phyloP scores from a whole-genome alignment of 2,329 filamentous ascomycete species.

The Fusarium armeniacum region DNA sequence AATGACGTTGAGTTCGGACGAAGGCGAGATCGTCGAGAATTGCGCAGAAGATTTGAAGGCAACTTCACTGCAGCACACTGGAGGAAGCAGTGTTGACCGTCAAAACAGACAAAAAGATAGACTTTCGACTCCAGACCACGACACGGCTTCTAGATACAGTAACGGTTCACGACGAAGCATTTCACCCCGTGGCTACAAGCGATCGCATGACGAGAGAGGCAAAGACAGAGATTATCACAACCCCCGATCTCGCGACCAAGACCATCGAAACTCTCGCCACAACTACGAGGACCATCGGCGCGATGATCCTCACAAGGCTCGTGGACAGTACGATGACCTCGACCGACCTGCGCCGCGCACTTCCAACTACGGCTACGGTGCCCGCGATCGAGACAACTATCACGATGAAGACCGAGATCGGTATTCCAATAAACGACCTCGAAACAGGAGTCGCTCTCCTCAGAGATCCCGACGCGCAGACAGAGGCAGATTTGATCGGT shows the following conservation, averaged over 20 bases:
- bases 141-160: constrained; percentile 60
- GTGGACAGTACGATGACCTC: constrained; percentile 69
- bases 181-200: constrained; percentile 77
- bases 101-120: constrained; percentile 82
- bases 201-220: constrained; percentile 74
- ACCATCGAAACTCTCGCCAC: constrained; percentile 71
- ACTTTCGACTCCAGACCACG: constrained; percentile 70
- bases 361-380: constrained; percentile 63
- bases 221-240: constrained; percentile 59
- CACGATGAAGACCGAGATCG: constrained; percentile 63
- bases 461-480: constrained; percentile 57
- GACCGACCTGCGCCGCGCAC: constrained; percentile 64
- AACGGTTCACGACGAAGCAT: constrained; percentile 63
- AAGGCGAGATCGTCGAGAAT: constrained; percentile 88
- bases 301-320: constrained; percentile 63
- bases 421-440: constrained; percentile 66
- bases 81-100: constrained; percentile 91
- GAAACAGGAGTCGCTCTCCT: constrained; percentile 69
- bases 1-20: constrained; percentile 76
- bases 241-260: constrained; percentile 61
- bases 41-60: constrained; percentile 78
- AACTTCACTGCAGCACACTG: constrained; percentile 84
- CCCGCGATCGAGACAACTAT: constrained; percentile 58
- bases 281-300: constrained; percentile 71
- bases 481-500: constrained; percentile 54